Base-by-base conservation (phyloP, 2,329 filamentous ascomycete species). In the Penicillium oxalicum region DNA sequence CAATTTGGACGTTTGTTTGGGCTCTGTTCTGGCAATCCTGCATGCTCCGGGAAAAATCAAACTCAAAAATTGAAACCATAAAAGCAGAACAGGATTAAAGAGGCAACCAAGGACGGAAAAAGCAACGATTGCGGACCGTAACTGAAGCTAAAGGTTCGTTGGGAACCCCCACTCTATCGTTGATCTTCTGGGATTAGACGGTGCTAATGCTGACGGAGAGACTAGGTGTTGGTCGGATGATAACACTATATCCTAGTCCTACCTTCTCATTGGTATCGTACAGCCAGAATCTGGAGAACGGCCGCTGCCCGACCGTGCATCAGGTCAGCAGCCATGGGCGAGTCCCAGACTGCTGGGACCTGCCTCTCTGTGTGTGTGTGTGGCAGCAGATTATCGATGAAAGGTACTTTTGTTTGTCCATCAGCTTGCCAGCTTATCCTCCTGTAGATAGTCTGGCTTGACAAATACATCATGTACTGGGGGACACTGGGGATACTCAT, bases 81-180 rank as follows among this genome's bases (percentile, higher is more conserved):
- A 18, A 18, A 18, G 18, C 18, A 51, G 50, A 57, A 26, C 40
- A 52, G 45, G 55, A 57, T 59, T n/a, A 34, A 59, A 60, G 50
- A 26, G 53, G 55, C 49, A 52, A 25, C 33, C 4, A 4, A 11
- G 29, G 29, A 32, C 7, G 29, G 2, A 40, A 45, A 53, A 57
- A 56, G 50, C 45, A 57, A 52, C 18, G 32, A 36, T 25, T n/a
- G 45, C 26, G 33, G 42, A 44, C 52, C 47, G 46, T 45, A 51
- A 55, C 52, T 8, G 29, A 32, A 11, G 11, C 29, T 42, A 48
- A 43, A 50, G 40, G 34, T 32, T 42, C 37, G 26, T 9, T 11
- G 33, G 33, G 13, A 44, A 4, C 7, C 32, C 29, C 7, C 29
- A 32, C 29, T 18, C 18, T 18, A 18, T 18, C 18, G 18, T 18